Percentiles rank a stretch among this genome's conserved stretches.
Evolutionary conservation across 768 basidiomycete species (phyloP).

Genomic region (Lepiota brunneoincarnata): DNA sequence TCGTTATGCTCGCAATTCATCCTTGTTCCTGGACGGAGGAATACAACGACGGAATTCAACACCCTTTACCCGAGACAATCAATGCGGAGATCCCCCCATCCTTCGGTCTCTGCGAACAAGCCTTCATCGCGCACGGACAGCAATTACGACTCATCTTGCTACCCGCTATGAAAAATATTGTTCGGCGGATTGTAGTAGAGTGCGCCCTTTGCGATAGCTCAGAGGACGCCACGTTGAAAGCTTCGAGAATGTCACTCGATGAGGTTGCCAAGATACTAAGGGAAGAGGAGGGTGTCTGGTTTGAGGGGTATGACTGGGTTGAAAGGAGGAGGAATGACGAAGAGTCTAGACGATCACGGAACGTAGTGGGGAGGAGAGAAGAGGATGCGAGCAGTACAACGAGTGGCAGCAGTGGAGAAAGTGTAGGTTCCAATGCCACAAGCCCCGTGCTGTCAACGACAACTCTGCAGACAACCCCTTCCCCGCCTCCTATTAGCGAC

Average conservation of each 20-base stretch:
- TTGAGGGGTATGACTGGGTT: conserved; percentile 70
- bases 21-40: conserved; percentile 66
- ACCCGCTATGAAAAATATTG: conserved; percentile 68
- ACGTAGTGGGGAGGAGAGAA: conserved; percentile 29
- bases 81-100: conserved; percentile 57
- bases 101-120: conserved; percentile 59
- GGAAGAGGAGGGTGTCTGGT: conserved; percentile 67
- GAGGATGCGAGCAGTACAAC: conserved; percentile 10
- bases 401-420: conserved; percentile 22
- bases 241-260: conserved; percentile 54
- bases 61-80: conserved; percentile 52
- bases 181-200: conserved; percentile 64
- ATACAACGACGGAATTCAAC: conserved; percentile 23
- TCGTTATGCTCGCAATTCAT: conserved; percentile 37
- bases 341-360: conserved; percentile 34
- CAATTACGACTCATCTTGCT: conserved; percentile 59
- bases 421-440: conserved; percentile 52
- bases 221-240: conserved; percentile 56
- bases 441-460: conserved; percentile 74
- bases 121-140: conserved; percentile 54
- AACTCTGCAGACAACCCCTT: conserved; percentile 77
- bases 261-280: conserved; percentile 58
- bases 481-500: conserved; percentile 52
- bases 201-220: conserved; percentile 39
- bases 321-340: conserved; percentile 43